Evolutionary conservation across 139 green algal species (phyloP).

Genomic region (Micractinium sp.): DNA sequence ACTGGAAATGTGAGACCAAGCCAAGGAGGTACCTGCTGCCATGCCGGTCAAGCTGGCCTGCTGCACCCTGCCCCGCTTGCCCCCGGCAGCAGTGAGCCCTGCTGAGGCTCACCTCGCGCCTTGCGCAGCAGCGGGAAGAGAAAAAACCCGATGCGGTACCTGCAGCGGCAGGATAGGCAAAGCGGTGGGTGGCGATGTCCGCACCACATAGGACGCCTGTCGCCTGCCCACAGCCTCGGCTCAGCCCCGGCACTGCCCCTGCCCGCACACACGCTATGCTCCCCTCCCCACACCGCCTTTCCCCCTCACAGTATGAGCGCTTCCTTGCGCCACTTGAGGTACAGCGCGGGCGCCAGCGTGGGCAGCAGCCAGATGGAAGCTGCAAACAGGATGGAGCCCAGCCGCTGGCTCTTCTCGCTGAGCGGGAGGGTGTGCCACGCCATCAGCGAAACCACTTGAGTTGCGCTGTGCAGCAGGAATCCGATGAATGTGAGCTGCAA

Average conservation of each 20-base stretch:
- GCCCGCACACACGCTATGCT: too few relatives aligned
- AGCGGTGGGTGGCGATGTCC: too few relatives aligned
- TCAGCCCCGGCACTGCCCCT: background rate
- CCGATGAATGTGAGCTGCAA: background rate
- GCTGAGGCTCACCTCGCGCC: background rate
- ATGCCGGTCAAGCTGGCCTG: too few relatives aligned
- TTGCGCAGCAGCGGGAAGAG: slow-evolving; percentile 7
- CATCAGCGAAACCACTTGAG: background rate
- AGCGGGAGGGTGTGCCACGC: background rate
- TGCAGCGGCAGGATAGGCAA: background rate
- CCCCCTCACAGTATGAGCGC: background rate
- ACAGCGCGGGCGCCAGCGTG: background rate
- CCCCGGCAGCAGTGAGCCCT: too few relatives aligned
- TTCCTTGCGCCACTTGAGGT: background rate
- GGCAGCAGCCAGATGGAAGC: background rate
- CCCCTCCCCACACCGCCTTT: too few relatives aligned
- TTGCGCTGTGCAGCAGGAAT: background rate
- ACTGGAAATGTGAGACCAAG: too few relatives aligned
- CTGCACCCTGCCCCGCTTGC: too few relatives aligned
- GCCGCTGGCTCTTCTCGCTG: background rate
- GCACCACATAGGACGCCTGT: too few relatives aligned
- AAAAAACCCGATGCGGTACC: slow-evolving; percentile 1
- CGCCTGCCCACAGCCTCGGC: too few relatives aligned
- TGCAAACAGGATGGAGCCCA: background rate
- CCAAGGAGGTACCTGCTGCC: too few relatives aligned